Base-by-base conservation (phyloP, 2,329 filamentous ascomycete species). In the Alternaria dauci region DNA sequence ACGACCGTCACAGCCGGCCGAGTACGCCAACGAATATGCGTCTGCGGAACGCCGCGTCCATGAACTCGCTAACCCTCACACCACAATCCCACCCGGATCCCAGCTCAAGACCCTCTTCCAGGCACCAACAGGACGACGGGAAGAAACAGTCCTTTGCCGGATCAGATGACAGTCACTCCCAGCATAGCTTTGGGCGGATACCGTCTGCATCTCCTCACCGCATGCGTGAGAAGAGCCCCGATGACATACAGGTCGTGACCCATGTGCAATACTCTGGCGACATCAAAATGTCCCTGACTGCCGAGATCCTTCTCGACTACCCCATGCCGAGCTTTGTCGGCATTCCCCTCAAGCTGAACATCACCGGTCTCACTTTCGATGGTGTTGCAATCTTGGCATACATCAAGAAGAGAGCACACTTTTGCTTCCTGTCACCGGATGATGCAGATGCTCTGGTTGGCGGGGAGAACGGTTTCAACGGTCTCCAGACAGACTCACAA, bases 311-410 rank as follows among this genome's bases (percentile, higher is more conserved):
- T 32, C 88, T 99, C 34, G 95, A 99, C 79, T 99, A 99, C 77
- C 95, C 95, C 1, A 98, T 98, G 92, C 94, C 94, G 41, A 96
- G 92, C 81, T 99, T 99, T 73, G 94, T 98, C 2, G 93, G 94
- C 12, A 94, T 99, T 62, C 95, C 95, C 1, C 86, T 99, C 47
- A 94, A 95, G 78, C 85, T 99, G 26, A 97, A 94, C 77, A 96
- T 99, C 69, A 98, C 95, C 0, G 95, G 95, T 0, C 81, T 99
- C 61, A 93, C 91, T 0, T 99, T 99, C 80, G 94, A 99, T 75
- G 95, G 95, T 1, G 92, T 98, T 9, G 94, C 94, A 1, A 92
- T 98, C 47, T 80, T 97, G 58, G 95, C 95, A 9, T 91, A 96
- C 78, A 97, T 98, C 67, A 89, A 94, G 65, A 93, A 91, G 78